Evolutionary conservation across 441 rosid genomes (phyloP), one percentile per base, ranked within the genome.

Genomic region (Codiaeum variegatum): DNA sequence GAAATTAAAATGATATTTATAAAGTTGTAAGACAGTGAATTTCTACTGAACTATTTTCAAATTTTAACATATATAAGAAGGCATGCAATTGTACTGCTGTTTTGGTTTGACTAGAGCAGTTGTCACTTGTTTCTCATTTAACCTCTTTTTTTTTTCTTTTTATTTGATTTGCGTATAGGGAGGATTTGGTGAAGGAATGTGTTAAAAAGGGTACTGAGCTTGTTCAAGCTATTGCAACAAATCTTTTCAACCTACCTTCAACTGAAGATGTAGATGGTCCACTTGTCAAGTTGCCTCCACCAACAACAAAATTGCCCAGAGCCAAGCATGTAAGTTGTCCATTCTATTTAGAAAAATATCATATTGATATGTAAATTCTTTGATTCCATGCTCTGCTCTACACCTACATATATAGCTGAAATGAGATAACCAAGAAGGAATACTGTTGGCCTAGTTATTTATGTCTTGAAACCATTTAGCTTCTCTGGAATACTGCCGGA

Each of bases 241-340:
- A 55, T 21, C 83, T 92, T 77, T 95, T 95, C 81, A 85, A 83
- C 81, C 85, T 90, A 56, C 90, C 92, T 76, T 88, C 97, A 24
- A 88, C 86, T 67, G 98, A 91, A 78, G 89, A 86, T 79, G 66
- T 70, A 31, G 93, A 88, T 76, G 98, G 97, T 29, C 98, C 98
- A n/a, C 78, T 91, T 71, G 95, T 90, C 54, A 85, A 77, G 82
- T 84, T 95, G 86, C 99, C 98, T 68, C 85, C 85, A 1, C 94
- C 95, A 13, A 80, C 88, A 62, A 87, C 90, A 5, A 90, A 78
- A 80, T 83, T 95, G 75, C 96, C 99, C 5, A 87, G 98, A 85
- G 96, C 84, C 76, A 95, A 95, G 85, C 97, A 84, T 83, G 99
- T 95, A 86, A 81, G 88, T 44, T 66, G 28, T 72, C 70, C 49